Percentiles rank a stretch among this genome's conserved stretches.
Conservation (phyloP, 805 yeast genomes). For the Millerozyma miso region DNA sequence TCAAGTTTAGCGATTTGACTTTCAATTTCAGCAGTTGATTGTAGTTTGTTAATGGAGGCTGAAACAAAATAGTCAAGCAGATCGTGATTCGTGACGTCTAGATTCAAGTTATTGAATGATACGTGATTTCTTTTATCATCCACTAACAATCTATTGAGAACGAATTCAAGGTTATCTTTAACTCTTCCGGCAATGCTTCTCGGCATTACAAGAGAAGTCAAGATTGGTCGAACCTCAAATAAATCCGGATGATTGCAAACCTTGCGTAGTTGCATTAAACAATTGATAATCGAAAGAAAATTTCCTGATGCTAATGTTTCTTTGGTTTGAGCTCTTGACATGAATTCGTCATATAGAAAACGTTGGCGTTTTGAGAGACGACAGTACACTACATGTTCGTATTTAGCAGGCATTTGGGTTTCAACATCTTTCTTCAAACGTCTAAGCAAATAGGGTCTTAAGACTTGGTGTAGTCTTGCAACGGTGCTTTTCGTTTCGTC, state of each 20-base stretch:
- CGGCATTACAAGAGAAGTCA: slow-evolving; percentile 80
- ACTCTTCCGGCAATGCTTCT: slow-evolving; percentile 55
- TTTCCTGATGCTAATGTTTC: slow-evolving; percentile 94
- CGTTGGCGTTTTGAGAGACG: slow-evolving; percentile 89
- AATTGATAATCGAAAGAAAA: slow-evolving; percentile 89
- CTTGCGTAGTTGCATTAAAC: slow-evolving; percentile 95
- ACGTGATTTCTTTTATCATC: slow-evolving; percentile 21
- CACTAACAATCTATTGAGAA: slow-evolving; percentile 17
- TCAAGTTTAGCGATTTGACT: slow-evolving; percentile 43
- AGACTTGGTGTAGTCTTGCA: slow-evolving; percentile 82
- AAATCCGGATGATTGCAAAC: slow-evolving; percentile 96
- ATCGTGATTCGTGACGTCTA: slow-evolving; percentile 50
- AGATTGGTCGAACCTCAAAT: slow-evolving; percentile 92
- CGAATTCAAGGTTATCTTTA: slow-evolving; percentile 35
- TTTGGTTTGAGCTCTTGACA: slow-evolving; percentile 93
- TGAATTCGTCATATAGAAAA: slow-evolving; percentile 88
- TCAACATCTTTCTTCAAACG: slow-evolving; percentile 95
- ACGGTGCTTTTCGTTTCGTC: slow-evolving; percentile 83
- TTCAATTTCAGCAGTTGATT: slow-evolving; percentile 44
- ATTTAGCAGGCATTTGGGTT: slow-evolving; percentile 97
- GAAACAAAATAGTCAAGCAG: slow-evolving; percentile 43
- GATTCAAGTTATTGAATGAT: slow-evolving; percentile 56
- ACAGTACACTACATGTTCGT: slow-evolving; percentile 92
- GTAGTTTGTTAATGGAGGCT: slow-evolving; percentile 38
- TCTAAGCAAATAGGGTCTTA: slow-evolving; percentile 87